Conservation (phyloP, 192 early-diverging fungal genomes). For the Haplosporangium gracile region DNA sequence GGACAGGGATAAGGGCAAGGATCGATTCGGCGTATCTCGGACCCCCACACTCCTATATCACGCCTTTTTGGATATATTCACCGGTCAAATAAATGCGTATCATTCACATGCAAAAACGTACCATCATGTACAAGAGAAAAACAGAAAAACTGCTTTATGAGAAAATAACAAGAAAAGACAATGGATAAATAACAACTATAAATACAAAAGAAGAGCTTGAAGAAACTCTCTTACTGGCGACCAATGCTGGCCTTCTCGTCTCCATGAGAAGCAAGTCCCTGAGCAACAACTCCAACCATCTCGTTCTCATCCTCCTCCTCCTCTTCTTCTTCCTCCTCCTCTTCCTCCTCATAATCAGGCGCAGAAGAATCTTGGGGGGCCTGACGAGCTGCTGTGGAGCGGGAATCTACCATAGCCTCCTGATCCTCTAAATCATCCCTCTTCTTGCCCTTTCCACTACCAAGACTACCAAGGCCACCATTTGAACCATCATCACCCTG, state of each 20-base stretch:
- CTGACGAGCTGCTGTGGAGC: not conserved
- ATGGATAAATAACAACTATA: no score
- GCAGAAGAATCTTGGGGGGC: not conserved
- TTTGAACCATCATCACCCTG: slow-evolving; percentile 23
- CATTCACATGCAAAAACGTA: no score
- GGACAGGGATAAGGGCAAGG: no score
- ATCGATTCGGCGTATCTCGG: no score
- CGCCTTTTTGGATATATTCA: no score
- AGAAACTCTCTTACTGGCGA: no score
- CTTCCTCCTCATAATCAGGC: slow-evolving; percentile 5
- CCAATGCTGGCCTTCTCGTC: not conserved
- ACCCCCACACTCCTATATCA: no score
- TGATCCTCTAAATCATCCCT: slow-evolving; percentile 30
- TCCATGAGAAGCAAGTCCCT: not conserved
- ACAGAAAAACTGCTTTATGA: no score
- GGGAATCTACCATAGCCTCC: slow-evolving; percentile 45
- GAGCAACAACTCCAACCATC: not conserved
- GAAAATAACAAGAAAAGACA: no score
- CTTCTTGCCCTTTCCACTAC: not conserved
- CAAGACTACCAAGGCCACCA: not conserved
- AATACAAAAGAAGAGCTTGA: no score
- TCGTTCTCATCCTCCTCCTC: not conserved
- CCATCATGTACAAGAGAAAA: no score
- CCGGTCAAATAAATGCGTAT: no score
- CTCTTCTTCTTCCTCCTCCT: slow-evolving; percentile 17